Conservation (phyloP, 768 basidiomycete genomes). For the Ramaria rubella region DNA sequence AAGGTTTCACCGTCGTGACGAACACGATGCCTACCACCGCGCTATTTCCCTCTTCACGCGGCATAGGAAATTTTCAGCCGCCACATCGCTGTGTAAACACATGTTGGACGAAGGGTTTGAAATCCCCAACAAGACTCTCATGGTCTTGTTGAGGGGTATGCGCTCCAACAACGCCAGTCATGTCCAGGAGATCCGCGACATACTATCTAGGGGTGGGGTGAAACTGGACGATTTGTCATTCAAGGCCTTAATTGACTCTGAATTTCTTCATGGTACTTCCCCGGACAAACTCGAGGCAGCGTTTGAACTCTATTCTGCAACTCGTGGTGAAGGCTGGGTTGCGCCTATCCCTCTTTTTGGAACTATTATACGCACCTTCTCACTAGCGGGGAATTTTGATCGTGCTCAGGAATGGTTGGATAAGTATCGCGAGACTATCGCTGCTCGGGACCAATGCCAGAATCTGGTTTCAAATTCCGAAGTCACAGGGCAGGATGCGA, state of each 20-base stretch:
- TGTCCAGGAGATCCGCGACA: not conserved
- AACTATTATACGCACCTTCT: not conserved
- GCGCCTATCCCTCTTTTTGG: not conserved
- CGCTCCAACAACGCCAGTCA: not conserved
- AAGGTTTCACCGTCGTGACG: not conserved
- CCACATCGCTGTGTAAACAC: not conserved
- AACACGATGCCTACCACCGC: not conserved
- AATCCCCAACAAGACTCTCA: not conserved
- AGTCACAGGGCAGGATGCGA: not conserved
- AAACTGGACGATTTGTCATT: slow-evolving; percentile 7
- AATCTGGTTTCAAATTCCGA: not conserved
- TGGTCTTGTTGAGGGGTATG: slow-evolving; percentile 4
- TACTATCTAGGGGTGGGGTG: not conserved
- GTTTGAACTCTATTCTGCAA: not conserved
- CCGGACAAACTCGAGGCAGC: slow-evolving; percentile 4
- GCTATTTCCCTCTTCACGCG: slow-evolving; percentile 6
- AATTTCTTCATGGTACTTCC: not conserved
- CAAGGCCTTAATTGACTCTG: slow-evolving; percentile 3
- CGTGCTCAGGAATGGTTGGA: slow-evolving; percentile 7
- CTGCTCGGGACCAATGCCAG: not conserved
- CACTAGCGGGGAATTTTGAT: not conserved
- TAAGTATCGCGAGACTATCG: not conserved
- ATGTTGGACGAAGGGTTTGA: slow-evolving; percentile 2
- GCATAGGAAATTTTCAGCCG: not conserved
- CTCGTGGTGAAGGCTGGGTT: not conserved